These are phyloP conservation scores for Pythium aquatile DNA, from an alignment of 352 stramenopile species.

Conservation along the genomic window DNA sequence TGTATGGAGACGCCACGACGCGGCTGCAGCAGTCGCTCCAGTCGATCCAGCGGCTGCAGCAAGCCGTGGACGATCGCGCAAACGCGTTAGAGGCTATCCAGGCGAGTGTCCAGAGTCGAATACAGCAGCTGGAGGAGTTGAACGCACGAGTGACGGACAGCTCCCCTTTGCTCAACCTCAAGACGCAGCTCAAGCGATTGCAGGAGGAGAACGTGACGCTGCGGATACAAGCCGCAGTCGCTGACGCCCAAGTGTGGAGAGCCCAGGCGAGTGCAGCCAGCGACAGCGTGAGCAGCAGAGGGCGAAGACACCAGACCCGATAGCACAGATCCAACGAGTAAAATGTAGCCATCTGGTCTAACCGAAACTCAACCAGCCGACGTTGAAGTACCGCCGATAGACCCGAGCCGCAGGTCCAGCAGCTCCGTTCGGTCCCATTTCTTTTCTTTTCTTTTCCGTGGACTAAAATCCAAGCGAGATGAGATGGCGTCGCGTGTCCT, in stretches of 20 bases:
- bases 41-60: neutral
- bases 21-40: conserved; percentile 12
- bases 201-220: conserved; percentile 44
- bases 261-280: neutral
- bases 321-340: neutral
- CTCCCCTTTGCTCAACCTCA: conserved; percentile 37
- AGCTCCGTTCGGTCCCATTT: too few species aligned
- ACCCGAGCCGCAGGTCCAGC: neutral
- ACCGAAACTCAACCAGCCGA: neutral
- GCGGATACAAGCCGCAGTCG: conserved; percentile 35
- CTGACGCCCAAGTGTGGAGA: conserved; percentile 37
- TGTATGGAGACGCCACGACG: neutral
- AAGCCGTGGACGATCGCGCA: conserved; percentile 1
- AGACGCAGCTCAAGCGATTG: conserved; percentile 41
- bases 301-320: neutral
- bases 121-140: conserved; percentile 9
- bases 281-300: neutral
- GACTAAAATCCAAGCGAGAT: too few species aligned
- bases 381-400: neutral
- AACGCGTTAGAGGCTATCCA: neutral
- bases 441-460: too few species aligned
- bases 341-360: neutral
- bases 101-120: neutral
- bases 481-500: too few species aligned
- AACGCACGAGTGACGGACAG: conserved; percentile 19